Evolutionary conservation across 169 alveolate species (phyloP), one percentile per base, ranked within the genome.

Genomic region (Amoebophrya sp.): DNA sequence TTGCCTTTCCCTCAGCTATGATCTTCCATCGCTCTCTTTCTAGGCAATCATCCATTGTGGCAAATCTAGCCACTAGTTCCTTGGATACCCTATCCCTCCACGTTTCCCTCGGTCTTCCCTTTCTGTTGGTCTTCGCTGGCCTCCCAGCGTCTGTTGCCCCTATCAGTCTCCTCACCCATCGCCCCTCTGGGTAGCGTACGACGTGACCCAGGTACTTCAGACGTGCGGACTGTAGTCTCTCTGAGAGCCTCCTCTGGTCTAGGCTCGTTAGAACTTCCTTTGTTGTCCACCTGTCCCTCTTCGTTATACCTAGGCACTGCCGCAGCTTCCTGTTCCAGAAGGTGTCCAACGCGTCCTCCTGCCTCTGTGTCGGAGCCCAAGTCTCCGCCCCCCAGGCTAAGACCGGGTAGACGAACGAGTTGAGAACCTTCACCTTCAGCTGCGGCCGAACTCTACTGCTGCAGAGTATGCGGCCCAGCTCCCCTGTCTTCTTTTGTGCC

Each of bases 281-380:
- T 29, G 83, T 65, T 65, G 3, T 18, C 38, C 18, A 26, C 38
- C n/a, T 29, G 83, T 65, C 83, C 38, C 18, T 1, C 26, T 65
- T 65, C 26, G 83, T 65, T 36, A 65, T 36, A 6, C 83, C 83
- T 10, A 65, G 26, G 83, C 83, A 65, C 38, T 65, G 83, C 33
- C 83, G 83, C 12, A 65, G 83, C 83, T 65, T 65, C n/a, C n/a
- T 65, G 83, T 65, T 65, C 83, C 83, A 65, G 39, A 29, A 65
- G 36, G 83, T 65, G 83, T 65, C 83, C 26, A 65, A 36, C 26
- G 83, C 12, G 18, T 6, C 33, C 33, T 26, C 33, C 33, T 65
- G 39, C 38, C 83, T 65, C 36, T 26, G 36, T 36, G 2, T 6
- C 2, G n/a, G 83, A 1, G 83, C 1, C 83, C 83, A 65, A 1